Percentiles rank a stretch among this genome's conserved stretches.
Conservation (phyloP, 768 basidiomycete genomes). For the Mycena galopus region DNA sequence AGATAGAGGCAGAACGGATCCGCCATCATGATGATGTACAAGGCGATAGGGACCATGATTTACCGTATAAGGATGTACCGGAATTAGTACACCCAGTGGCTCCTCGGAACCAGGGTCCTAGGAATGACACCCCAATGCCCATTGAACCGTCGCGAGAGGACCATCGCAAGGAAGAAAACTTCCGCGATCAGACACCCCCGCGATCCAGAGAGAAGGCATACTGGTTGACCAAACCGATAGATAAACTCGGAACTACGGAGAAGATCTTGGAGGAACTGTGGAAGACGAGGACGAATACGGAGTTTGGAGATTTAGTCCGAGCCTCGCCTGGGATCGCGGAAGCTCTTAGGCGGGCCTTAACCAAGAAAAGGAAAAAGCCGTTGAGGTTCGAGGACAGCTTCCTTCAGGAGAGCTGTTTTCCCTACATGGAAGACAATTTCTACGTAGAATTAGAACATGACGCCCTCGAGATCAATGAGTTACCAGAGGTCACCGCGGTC, state of each 20-base stretch:
- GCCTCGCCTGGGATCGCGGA: background rate
- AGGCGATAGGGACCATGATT: no score
- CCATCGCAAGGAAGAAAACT: background rate
- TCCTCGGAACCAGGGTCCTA: no score
- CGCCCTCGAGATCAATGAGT: background rate
- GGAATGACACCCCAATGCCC: no score
- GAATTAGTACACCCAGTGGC: no score
- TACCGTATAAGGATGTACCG: no score
- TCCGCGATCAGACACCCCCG: background rate
- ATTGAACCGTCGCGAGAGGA: no score
- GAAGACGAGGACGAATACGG: background rate
- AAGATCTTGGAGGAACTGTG: background rate
- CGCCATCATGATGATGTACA: no score
- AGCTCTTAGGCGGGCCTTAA: background rate
- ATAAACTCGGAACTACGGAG: background rate
- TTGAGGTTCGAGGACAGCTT: background rate
- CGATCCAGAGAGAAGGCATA: background rate
- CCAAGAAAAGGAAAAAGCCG: background rate
- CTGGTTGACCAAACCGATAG: background rate
- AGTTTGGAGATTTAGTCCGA: background rate
- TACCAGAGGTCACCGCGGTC: background rate
- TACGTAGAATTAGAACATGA: background rate
- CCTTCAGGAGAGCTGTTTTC: background rate
- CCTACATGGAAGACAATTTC: conserved; percentile 9
- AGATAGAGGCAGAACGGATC: no score